Evolutionary conservation across 345 rosid species (phyloP).

Genomic region (Cardamine resedifolia): DNA sequence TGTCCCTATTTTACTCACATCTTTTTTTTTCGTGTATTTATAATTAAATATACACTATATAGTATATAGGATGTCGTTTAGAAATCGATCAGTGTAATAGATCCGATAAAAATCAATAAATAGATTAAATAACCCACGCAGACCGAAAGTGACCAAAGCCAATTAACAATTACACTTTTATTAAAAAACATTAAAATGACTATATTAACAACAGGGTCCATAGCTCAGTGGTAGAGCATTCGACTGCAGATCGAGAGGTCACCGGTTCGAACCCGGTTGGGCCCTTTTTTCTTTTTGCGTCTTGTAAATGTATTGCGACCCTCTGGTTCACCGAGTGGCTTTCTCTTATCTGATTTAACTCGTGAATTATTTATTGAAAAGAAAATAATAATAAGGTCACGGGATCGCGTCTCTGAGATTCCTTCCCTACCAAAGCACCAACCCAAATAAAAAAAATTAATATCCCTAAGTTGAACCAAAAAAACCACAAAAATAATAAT

Average conservation of each 20-base stretch:
- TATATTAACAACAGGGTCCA: too few relatives aligned
- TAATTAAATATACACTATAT: too few relatives aligned
- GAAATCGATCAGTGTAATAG: too few relatives aligned
- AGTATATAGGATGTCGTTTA: too few relatives aligned
- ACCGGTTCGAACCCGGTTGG: slow-evolving; percentile 56
- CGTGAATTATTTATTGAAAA: not conserved
- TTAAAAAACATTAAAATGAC: too few relatives aligned
- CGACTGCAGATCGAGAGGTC: slow-evolving; percentile 87
- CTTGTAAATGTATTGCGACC: not conserved
- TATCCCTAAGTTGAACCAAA: not conserved
- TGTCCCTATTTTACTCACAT: too few relatives aligned
- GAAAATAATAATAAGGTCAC: not conserved
- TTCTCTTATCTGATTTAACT: not conserved
- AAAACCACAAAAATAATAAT: too few relatives aligned
- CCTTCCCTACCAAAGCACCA: not conserved
- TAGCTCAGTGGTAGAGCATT: slow-evolving; percentile 94
- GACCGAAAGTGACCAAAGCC: too few relatives aligned
- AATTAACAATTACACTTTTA: too few relatives aligned
- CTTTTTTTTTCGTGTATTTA: too few relatives aligned
- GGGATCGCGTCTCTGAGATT: not conserved
- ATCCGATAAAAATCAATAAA: too few relatives aligned
- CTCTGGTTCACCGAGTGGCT: not conserved
- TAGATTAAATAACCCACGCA: too few relatives aligned
- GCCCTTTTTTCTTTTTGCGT: slow-evolving; percentile 25
- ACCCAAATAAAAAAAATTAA: not conserved